Percentiles rank a stretch among this genome's conserved stretches.
Evolutionary conservation across 805 yeast species (phyloP).

Genomic region (Cyberlindnera lachancei): DNA sequence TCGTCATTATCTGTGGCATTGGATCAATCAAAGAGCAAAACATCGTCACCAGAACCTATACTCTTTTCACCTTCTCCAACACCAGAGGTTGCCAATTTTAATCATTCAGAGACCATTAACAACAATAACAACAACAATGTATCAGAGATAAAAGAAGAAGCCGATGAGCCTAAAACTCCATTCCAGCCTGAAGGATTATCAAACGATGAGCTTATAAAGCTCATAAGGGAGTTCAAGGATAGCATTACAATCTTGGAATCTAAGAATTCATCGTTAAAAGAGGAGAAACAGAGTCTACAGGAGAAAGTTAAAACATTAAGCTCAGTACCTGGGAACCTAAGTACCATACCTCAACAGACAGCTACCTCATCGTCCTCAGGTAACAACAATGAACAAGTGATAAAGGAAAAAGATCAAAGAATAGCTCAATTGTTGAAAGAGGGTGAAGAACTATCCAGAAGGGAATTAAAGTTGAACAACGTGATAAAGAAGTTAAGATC

Average conservation of each 20-base stretch:
- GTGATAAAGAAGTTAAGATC: conserved; percentile 55
- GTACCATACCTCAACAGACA: not conserved
- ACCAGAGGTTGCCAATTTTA: not conserved
- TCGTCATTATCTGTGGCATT: conserved; percentile 4
- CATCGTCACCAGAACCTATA: conserved; percentile 7
- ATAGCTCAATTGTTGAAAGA: conserved; percentile 65
- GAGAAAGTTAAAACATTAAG: conserved; percentile 13
- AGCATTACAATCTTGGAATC: conserved; percentile 9
- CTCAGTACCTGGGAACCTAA: conserved; percentile 1
- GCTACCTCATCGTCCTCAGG: not conserved
- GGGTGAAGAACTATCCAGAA: conserved; percentile 64
- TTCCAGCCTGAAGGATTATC: too few species aligned
- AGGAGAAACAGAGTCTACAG: conserved; percentile 19
- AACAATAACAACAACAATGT: too few species aligned
- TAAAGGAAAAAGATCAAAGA: conserved; percentile 42
- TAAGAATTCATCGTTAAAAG: conserved; percentile 10
- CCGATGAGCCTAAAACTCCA: too few species aligned
- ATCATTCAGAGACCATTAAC: not conserved
- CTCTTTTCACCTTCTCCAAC: not conserved
- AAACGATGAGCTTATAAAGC: conserved; percentile 10
- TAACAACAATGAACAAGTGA: conserved; percentile 21
- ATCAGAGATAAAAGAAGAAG: conserved; percentile 1
- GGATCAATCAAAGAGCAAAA: conserved; percentile 1
- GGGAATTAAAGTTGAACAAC: conserved; percentile 62
- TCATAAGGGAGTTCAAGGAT: conserved; percentile 12